Evolutionary conservation across 2,329 filamentous ascomycete genomes (phyloP).

Genomic region (Acrodontium crateriforme): DNA sequence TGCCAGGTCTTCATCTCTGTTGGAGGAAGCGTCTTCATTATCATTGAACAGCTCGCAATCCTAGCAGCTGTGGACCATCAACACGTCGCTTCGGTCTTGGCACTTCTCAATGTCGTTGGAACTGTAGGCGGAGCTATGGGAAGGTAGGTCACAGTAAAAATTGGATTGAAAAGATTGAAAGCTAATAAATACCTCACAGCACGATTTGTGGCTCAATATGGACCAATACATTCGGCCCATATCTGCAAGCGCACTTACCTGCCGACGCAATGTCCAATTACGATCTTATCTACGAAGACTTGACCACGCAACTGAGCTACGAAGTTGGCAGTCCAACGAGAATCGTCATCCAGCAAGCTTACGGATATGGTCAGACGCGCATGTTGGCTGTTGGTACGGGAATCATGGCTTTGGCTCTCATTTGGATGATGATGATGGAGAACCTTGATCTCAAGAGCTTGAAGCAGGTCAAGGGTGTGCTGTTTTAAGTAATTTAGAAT

Average conservation of each 20-base stretch:
- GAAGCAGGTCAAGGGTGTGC: constrained; percentile 22
- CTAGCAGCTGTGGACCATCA: constrained; percentile 34
- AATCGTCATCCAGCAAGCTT: constrained; percentile 33
- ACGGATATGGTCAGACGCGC: constrained; percentile 33
- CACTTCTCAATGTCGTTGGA: constrained; percentile 19
- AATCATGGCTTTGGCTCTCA: constrained; percentile 16
- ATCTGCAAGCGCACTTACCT: constrained; percentile 29
- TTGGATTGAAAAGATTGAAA: too few species aligned
- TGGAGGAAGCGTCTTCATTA: constrained; percentile 39
- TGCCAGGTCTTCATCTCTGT: constrained; percentile 44
- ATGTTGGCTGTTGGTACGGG: constrained; percentile 27
- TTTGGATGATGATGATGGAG: constrained; percentile 19
- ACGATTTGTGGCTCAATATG: constrained; percentile 23
- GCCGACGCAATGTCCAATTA: constrained; percentile 20
- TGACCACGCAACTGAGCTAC: constrained; percentile 27
- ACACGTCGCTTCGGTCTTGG: constrained; percentile 24
- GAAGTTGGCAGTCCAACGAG: constrained; percentile 28
- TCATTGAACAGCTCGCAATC: constrained; percentile 44
- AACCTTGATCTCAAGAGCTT: constrained; percentile 22
- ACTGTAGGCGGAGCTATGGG: constrained; percentile 22
- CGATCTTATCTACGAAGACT: constrained; percentile 23
- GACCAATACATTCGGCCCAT: constrained; percentile 14
- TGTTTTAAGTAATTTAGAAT: too few species aligned
- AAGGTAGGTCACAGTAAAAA: too few species aligned
- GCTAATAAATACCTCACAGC: too few species aligned